These are phyloP conservation scores for Metschnikowia bowlesiae DNA, from an alignment of 805 yeast species.

Conservation along the genomic window DNA sequence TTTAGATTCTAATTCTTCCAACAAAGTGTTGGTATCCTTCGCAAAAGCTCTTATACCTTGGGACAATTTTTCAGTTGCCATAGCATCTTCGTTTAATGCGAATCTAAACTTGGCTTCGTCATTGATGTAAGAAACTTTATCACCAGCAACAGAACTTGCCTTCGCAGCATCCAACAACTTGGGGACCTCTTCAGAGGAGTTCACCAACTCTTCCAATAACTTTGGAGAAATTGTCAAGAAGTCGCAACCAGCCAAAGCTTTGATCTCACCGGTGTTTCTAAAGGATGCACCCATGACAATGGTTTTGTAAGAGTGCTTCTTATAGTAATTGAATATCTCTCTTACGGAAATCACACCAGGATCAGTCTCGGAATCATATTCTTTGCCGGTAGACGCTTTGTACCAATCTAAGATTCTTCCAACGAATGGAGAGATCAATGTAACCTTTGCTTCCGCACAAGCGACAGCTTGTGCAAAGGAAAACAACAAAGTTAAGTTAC, in stretches of 20 bases:
- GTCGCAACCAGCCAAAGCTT: constrained; percentile 96
- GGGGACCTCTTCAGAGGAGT: constrained; percentile 77
- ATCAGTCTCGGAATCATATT: constrained; percentile 69
- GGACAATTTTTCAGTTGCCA: constrained; percentile 96
- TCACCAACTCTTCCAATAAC: constrained; percentile 80
- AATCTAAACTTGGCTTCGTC: constrained; percentile 90
- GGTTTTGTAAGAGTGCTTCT: constrained; percentile 93
- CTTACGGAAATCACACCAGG: constrained; percentile 96
- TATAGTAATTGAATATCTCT: constrained; percentile 92
- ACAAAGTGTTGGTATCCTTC: constrained; percentile 82
- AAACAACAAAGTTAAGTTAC: constrained; percentile 92
- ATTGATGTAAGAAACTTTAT: constrained; percentile 73
- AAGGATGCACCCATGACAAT: constrained; percentile 99
- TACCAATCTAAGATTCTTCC: constrained; percentile 99
- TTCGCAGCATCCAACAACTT: constrained; percentile 65
- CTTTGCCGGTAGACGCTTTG: constrained; percentile 90
- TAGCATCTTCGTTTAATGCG: constrained; percentile 89
- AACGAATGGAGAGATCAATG: constrained; percentile 96
- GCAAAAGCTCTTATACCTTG: constrained; percentile 98
- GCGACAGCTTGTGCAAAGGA: constrained; percentile 98
- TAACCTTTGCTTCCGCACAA: constrained; percentile 94
- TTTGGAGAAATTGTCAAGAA: constrained; percentile 92
- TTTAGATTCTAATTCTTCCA: constrained; percentile 59
- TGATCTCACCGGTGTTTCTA: constrained; percentile 95
- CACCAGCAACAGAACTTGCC: constrained; percentile 43